Evolutionary conservation across 371 early-diverging fungal species (phyloP), one percentile per base, ranked within the genome.

Genomic region (Nematocida sp.): DNA sequence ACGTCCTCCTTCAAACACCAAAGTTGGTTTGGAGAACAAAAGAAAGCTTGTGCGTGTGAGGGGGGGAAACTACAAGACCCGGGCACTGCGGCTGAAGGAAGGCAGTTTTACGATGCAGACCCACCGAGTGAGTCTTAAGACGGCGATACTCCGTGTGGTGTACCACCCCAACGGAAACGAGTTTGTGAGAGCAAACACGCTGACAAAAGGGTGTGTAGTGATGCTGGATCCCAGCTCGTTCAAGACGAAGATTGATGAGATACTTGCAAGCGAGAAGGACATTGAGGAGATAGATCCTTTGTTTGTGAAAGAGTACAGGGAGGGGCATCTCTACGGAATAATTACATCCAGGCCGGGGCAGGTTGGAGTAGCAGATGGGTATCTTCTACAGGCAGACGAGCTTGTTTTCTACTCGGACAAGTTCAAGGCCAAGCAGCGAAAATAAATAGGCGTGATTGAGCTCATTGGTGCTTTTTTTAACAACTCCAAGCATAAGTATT

Each of bases 101-200:
- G 98, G 88, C 80, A 95, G 92, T 88, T 96, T 92, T 87, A 88
- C 93, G 64, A 93, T 94, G 92, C 93, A 90, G 78, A 91, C 93
- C 43, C 62, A 63, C 63, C 21, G 48, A 13, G n/a, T 92, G 88
- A 87, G 92, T 78, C 91, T 94, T 87, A 64, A 63, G 64, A 45
- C 51, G 19, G 76, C 76, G 3, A 89, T 94, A 81, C 86, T 92
- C 83, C 87, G 88, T 77, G 99, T 99, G 80, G 90, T 91, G 76
- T 97, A 97, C 91, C 97, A 99, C 87, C 90, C 97, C 80, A 90
- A 93, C 86, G 94, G 92, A 91, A 99, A 97, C 90, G 98, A 99
- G 86, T 87, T 97, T 83, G 94, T 97, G 85, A 92, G 99, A 85
- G 97, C 98, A 85, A 96, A 96, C 88, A 97, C 98, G 76, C 88